Evolutionary conservation across 176 grass and related monocot genomes (phyloP).

Genomic region (Sorghum bicolor): Sorghum_bicolor_NCBIv3 NC_012879.2:60846501-60847000

Average conservation of each 20-base stretch:
- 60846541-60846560: conserved; percentile 68
- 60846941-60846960: not conserved
- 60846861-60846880: conserved; percentile 32
- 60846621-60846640: conserved; percentile 30
- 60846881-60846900: conserved; percentile 5
- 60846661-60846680: conserved; percentile 61
- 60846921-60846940: not conserved
- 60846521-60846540: conserved; percentile 41
- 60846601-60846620: conserved; percentile 9
- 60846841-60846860: conserved; percentile 26
- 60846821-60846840: not conserved
- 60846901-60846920: not conserved
- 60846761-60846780: not conserved
- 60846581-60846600: conserved; percentile 41
- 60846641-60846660: conserved; percentile 57
- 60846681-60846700: conserved; percentile 58
- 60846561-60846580: conserved; percentile 68
- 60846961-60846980: conserved; percentile 18
- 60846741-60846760: conserved; percentile 12
- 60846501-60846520: conserved; percentile 34
- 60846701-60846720: conserved; percentile 45
- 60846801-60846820: conserved; percentile 35
- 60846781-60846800: not conserved
- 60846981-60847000: conserved; percentile 6
- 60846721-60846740: not conserved